Evolutionary conservation across 1,284 basidiomycete species (phyloP).

Genomic region (Ganoderma leucocontextum): DNA sequence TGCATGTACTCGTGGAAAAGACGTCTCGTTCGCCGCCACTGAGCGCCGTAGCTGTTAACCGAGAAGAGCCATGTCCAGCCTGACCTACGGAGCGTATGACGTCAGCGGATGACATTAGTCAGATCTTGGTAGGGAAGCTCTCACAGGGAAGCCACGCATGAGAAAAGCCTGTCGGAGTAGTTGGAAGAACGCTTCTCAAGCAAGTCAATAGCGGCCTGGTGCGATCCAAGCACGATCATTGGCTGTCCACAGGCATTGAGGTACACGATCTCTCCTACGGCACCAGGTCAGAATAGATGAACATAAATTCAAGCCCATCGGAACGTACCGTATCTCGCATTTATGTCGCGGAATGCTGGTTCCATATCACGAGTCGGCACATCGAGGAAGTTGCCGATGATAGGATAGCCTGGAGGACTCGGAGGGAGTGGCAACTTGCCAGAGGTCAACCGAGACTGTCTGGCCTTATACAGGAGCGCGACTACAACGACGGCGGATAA

Average conservation of each 20-base stretch:
- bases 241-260: slow-evolving; percentile 23
- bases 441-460: neutral
- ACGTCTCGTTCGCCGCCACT: slow-evolving; percentile 19
- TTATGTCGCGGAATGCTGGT: slow-evolving; percentile 3
- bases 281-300: neutral
- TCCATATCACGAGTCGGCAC: slow-evolving; percentile 12
- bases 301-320: neutral
- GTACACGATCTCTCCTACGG: slow-evolving; percentile 24
- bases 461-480: neutral
- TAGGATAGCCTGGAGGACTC: slow-evolving; percentile 12
- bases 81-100: neutral
- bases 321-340: neutral
- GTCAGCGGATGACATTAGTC: neutral
- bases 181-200: slow-evolving; percentile 50
- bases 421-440: slow-evolving; percentile 13
- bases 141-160: slow-evolving; percentile 22
- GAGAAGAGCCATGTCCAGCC: slow-evolving; percentile 13
- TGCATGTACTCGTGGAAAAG: slow-evolving; percentile 25
- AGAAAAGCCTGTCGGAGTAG: slow-evolving; percentile 26
- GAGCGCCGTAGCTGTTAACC: neutral
- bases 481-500: neutral
- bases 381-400: slow-evolving; percentile 20
- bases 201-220: slow-evolving; percentile 44
- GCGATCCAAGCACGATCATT: slow-evolving; percentile 29
- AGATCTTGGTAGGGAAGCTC: neutral